These are phyloP conservation scores for Penicillium sp. DNA, from an alignment of 2,329 filamentous ascomycete genomes.

Conservation along the genomic window DNA sequence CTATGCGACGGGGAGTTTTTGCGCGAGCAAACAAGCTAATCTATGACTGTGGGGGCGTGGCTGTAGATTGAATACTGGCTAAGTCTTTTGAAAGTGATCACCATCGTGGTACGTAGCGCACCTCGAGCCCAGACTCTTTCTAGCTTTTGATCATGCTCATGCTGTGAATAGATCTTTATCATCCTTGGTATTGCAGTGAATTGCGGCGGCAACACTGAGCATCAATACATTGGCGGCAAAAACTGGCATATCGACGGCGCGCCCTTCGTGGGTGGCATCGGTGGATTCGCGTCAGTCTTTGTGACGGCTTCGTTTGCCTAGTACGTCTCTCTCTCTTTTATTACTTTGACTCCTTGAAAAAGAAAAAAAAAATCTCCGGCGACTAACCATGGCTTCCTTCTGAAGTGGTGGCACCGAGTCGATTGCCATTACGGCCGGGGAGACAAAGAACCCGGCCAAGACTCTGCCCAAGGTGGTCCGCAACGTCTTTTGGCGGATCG, in stretches of 20 bases:
- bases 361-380: too few relatives aligned
- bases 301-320: constrained; percentile 58
- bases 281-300: constrained; percentile 60
- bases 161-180: constrained; percentile 49
- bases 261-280: constrained; percentile 60
- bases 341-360: too few relatives aligned
- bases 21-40: not conserved
- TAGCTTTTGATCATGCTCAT: not conserved
- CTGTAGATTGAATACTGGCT: constrained; percentile 38
- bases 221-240: constrained; percentile 53
- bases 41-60: not conserved
- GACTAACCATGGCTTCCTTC: not conserved
- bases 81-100: constrained; percentile 38
- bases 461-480: constrained; percentile 59
- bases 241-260: constrained; percentile 56
- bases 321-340: constrained; percentile 21
- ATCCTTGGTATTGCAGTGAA: constrained; percentile 58
- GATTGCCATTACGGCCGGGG: constrained; percentile 61
- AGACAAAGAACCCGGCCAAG: constrained; percentile 57
- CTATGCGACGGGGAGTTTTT: too few relatives aligned
- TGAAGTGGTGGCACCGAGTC: constrained; percentile 54
- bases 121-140: not conserved
- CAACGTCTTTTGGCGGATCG: constrained; percentile 60
- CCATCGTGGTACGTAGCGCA: constrained; percentile 32
- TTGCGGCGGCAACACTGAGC: constrained; percentile 49